A percentile compares a stretch with the other conserved stretches of the same genome.
Conservation (phyloP, 23 red algal genomes). For the Gracilaria gracilis region DNA sequence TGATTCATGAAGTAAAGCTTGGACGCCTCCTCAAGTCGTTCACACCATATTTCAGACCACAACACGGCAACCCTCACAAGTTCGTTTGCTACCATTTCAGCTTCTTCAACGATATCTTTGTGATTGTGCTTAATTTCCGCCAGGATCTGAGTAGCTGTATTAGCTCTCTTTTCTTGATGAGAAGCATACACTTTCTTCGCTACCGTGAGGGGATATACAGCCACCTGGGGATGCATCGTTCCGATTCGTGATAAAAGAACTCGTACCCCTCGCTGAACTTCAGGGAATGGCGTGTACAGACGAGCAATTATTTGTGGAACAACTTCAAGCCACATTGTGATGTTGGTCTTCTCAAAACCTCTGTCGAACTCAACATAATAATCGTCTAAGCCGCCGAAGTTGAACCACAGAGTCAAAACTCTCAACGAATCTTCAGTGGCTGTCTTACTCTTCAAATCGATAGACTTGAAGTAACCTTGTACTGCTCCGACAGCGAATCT, state of each 20-base stretch:
- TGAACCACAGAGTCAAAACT: constrained; percentile 97
- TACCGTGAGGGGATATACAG: constrained; percentile 95
- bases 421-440: constrained; percentile 83
- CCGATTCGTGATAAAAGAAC: constrained; percentile 86
- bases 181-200: constrained; percentile 53
- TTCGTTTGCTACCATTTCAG: constrained; percentile 90
- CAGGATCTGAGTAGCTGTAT: constrained; percentile 64
- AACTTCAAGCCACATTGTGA: constrained; percentile 94
- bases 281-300: constrained; percentile 79
- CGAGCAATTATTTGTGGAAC: constrained; percentile 99
- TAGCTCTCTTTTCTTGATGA: constrained; percentile 33
- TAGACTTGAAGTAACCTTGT: constrained; percentile 90
- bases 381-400: constrained; percentile 80
- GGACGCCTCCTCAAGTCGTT: constrained; percentile 95
- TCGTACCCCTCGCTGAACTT: constrained; percentile 83
- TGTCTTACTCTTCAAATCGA: constrained; percentile 79
- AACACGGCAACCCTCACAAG: constrained; percentile 90
- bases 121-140: constrained; percentile 76
- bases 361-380: constrained; percentile 69
- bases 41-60: constrained; percentile 97
- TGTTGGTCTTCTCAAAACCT: constrained; percentile 79
- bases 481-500: constrained; percentile 67
- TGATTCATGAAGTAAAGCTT: constrained; percentile 91
- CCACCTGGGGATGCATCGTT: constrained; percentile 89
- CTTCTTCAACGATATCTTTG: constrained; percentile 87